Evolutionary conservation across 352 stramenopile genomes (phyloP).

Genomic region (Phytophthora sojae): DNA sequence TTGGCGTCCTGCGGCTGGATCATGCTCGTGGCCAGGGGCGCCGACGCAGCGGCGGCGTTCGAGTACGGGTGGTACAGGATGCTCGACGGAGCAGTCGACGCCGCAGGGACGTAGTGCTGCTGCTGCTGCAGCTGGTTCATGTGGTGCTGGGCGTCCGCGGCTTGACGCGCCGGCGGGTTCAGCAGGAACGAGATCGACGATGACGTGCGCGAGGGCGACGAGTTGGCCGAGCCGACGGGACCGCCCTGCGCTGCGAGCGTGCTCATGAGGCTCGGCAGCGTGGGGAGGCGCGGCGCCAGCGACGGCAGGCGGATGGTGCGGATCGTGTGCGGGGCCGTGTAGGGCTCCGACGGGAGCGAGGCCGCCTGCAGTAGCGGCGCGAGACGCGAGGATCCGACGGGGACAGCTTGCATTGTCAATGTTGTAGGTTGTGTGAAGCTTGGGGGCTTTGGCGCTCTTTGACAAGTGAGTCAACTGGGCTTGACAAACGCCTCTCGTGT

Average conservation of each 20-base stretch:
- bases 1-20: constrained; percentile 20
- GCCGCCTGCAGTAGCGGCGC: constrained; percentile 37
- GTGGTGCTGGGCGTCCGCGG: constrained; percentile 7
- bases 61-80: constrained; percentile 39
- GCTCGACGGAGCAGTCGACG: constrained; percentile 15
- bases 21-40: constrained; percentile 15
- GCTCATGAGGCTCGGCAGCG: constrained; percentile 43
- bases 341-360: constrained; percentile 27
- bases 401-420: constrained; percentile 31
- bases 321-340: constrained; percentile 29
- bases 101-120: constrained; percentile 11
- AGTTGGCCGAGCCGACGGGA: constrained; percentile 18
- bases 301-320: constrained; percentile 46
- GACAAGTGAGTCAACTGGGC: constrained; percentile 24
- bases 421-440: not conserved
- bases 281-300: constrained; percentile 37
- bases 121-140: constrained; percentile 15
- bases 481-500: constrained; percentile 19
- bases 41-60: constrained; percentile 18
- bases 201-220: constrained; percentile 26
- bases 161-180: constrained; percentile 32
- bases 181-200: constrained; percentile 49
- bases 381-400: constrained; percentile 31
- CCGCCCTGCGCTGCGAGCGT: constrained; percentile 28
- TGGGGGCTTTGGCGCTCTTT: constrained; percentile 18